Percentiles rank a stretch among this genome's conserved stretches.
phyloP scores from a whole-genome alignment of 75 land plant genomes.

The Cupressus sempervirens region DNA sequence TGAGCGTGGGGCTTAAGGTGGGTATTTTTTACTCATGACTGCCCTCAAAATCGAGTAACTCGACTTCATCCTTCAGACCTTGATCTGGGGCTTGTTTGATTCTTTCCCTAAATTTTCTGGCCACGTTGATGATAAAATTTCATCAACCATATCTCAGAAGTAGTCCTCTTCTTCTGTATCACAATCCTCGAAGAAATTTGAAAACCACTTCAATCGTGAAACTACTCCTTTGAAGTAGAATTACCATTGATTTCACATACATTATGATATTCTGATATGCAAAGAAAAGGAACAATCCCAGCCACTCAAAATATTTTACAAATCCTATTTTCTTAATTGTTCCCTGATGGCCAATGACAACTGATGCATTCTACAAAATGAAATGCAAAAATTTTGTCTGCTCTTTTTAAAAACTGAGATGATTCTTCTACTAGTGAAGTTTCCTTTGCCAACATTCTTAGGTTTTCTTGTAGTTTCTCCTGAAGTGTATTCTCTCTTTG shows the following conservation, averaged over 20 bases:
- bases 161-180: constrained; percentile 35
- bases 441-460: too few species aligned
- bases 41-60: too few species aligned
- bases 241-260: background rate
- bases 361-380: too few species aligned
- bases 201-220: background rate
- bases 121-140: constrained; percentile 65
- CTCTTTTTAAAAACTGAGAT: too few species aligned
- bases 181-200: constrained; percentile 11
- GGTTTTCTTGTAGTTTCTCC: too few species aligned
- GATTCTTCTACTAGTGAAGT: too few species aligned
- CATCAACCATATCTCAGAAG: constrained; percentile 47
- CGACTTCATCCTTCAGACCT: constrained; percentile 53
- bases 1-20: too few species aligned
- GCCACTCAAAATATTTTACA: background rate
- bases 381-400: too few species aligned
- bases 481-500: too few species aligned
- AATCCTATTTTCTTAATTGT: background rate
- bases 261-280: background rate
- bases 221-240: background rate
- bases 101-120: constrained; percentile 52
- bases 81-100: constrained; percentile 28
- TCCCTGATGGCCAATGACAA: background rate
- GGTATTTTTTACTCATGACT: too few species aligned
- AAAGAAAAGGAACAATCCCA: background rate